Base-by-base conservation (phyloP, 768 basidiomycete species). In the Amanita muscaria region DNA sequence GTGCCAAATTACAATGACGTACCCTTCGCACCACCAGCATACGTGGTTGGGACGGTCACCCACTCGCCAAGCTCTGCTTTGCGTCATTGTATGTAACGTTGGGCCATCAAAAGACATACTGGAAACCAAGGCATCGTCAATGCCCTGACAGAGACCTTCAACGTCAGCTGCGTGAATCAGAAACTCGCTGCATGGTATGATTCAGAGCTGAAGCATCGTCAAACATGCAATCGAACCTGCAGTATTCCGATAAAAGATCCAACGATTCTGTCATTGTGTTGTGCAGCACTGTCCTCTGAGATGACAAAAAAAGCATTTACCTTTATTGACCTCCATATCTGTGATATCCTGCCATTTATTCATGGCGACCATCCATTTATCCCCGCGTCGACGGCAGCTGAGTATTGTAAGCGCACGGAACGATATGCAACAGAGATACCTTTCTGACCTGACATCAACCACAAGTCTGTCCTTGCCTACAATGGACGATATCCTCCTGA, bases 281-380 rank as follows among this genome's bases (percentile, higher is more conserved):
- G 29, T 23, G 5, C 35, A 41, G 24, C 24, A 22, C 19, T 16
- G 8, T 15, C 25, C 30, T 30, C 6, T 5, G 16, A 1, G 8
- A 15, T 19, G 18, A 38, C 10, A 34, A 16, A 23, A 2, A 30
- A 21, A 8, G 14, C 16, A 48, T 62, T 14, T 42, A 84, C 92
- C 88, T 75, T 80, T 69, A 50, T 73, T 83, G 14, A 99, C 86
- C 56, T 88, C 83, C 83, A 90, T 90, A 55, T 97, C 89, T 0
- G 96, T 97, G 41, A 96, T 73, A 48, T 87, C 83, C 57, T 94
- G 93, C 96, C 96, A 99, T 59, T 90, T 93, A 66, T 98, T 94
- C 92, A 93, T 97, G 9, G 94, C 92, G 10, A 99, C 86, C 25
- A 90, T 70, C 96, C 96, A 99, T 50, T 68, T 79, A 36, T 77